Percentiles rank a stretch among this genome's conserved stretches.
These are phyloP conservation scores for Drechslera avenae DNA, from an alignment of 2,329 filamentous ascomycete species.

Conservation along the genomic window DNA sequence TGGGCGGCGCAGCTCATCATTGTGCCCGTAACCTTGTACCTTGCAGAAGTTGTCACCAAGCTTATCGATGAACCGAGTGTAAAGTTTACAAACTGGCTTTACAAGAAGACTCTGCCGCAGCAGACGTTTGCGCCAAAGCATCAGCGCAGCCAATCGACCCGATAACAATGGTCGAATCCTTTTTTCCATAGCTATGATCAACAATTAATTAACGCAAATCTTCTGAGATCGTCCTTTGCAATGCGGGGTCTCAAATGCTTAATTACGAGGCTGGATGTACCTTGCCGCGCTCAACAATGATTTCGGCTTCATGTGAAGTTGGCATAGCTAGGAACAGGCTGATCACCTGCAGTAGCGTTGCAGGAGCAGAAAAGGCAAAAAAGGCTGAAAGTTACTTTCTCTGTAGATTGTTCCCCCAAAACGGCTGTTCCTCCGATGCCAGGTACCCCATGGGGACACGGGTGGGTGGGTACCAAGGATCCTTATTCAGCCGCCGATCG, in stretches of 20 bases:
- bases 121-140: slow-evolving; percentile 9
- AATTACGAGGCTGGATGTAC: background rate
- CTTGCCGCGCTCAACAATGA: background rate
- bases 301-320: slow-evolving; percentile 23
- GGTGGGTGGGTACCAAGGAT: slow-evolving; percentile 5
- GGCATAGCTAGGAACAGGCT: background rate
- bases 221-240: background rate
- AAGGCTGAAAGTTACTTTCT: background rate
- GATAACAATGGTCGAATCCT: background rate
- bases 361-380: background rate
- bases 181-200: background rate
- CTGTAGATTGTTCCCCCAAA: slow-evolving; percentile 21
- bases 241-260: background rate
- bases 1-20: slow-evolving; percentile 63
- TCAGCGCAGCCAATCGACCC: slow-evolving; percentile 10
- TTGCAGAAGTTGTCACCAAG: slow-evolving; percentile 43
- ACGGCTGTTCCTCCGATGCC: slow-evolving; percentile 19
- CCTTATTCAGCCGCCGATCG: slow-evolving; percentile 11
- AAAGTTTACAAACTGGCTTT: slow-evolving; percentile 57
- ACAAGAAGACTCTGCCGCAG: slow-evolving; percentile 52
- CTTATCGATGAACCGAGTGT: slow-evolving; percentile 60
- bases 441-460: slow-evolving; percentile 11
- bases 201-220: background rate
- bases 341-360: slow-evolving; percentile 8
- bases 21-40: slow-evolving; percentile 38